phyloP scores from a whole-genome alignment of 495 filamentous ascomycete genomes.

The Copromyces sp. region DNA sequence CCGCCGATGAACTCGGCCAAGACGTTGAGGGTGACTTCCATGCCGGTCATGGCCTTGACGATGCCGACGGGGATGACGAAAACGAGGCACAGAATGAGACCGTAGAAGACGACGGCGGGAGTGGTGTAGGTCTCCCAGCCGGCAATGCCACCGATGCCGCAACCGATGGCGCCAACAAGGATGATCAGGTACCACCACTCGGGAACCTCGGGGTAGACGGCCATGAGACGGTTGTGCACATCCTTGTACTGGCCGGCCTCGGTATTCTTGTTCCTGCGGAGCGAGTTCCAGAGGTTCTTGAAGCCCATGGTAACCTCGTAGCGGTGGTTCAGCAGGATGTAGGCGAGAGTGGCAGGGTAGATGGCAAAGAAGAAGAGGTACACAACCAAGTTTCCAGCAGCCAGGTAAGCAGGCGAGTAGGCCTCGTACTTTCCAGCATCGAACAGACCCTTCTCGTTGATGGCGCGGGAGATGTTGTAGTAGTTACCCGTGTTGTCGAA shows the following conservation, averaged over 20 bases:
- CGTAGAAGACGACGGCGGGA: constrained; percentile 28
- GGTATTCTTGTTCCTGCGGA: constrained; percentile 14
- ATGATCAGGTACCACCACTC: constrained; percentile 29
- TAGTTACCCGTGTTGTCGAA: constrained; percentile 23
- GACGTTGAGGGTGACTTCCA: constrained; percentile 28
- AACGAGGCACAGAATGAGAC: constrained; percentile 24
- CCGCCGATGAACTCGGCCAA: constrained; percentile 34
- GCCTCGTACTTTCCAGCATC: constrained; percentile 23
- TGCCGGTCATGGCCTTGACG: constrained; percentile 29
- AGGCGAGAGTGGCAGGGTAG: constrained; percentile 26
- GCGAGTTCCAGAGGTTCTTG: constrained; percentile 18
- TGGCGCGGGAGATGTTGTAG: constrained; percentile 24
- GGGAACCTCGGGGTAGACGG: constrained; percentile 24
- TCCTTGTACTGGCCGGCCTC: constrained; percentile 17
- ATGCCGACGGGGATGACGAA: constrained; percentile 31
- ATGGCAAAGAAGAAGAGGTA: constrained; percentile 32
- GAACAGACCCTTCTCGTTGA: constrained; percentile 24
- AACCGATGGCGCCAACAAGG: constrained; percentile 19
- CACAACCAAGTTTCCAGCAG: constrained; percentile 20
- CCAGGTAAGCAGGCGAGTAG: constrained; percentile 28
- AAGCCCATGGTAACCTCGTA: constrained; percentile 27
- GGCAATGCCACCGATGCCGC: constrained; percentile 23
- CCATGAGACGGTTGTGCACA: constrained; percentile 31
- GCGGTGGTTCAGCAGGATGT: constrained; percentile 27
- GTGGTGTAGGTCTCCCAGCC: constrained; percentile 28